Evolutionary conservation across 306 rosid species (phyloP), one percentile per base, ranked within the genome.

Genomic region (Dalbergia oliveri): DNA sequence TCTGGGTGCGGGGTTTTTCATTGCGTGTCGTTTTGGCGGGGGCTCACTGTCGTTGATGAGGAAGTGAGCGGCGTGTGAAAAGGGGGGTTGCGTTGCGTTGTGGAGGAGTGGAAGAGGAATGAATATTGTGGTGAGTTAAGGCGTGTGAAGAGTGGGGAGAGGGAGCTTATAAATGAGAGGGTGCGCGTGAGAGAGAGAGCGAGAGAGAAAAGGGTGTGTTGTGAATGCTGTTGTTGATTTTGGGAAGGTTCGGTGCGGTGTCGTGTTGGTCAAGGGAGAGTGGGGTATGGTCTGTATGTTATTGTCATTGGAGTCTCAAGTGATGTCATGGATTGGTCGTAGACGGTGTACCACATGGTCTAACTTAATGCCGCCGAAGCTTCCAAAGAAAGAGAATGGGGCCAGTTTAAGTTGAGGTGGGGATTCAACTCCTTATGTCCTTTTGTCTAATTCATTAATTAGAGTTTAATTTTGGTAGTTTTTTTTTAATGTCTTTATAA

Each of bases 261-360:
- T 64, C 79, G 62, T 80, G 75, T 31, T 1, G 4, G 2, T 13
- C 9, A 57, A 39, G 76, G 39, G 43, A 44, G 76, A 12, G 39
- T 51, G 74, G 77, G 86, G 26, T 16, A 83, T 66, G 1, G 76
- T 11, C 3, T 26, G 31, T 26, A 26, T 26, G 31, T 26, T 26
- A 26, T 37, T 3, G 39, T 13, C 35, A 0, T 16, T 18, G 16
- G 0, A 21, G 59, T 75, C 61, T 16, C 5, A 9, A 49, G 70
- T 45, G 60, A 39, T 59, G 53, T 78, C 44, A 43, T 14, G 8
- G 23, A 11, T 14, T 35, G 83, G 88, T 86, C 94, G 75, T 72
- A 70, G 72, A 67, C 58, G 88, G 85, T 65, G 85, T 62, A 59
- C 88, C 58, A 73, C 57, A 73, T 54, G 81, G 74, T 41, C 72